Percentiles rank a stretch among this genome's conserved stretches.
Conservation (phyloP, 1,284 basidiomycete species). For the Ustilago sp. region DNA sequence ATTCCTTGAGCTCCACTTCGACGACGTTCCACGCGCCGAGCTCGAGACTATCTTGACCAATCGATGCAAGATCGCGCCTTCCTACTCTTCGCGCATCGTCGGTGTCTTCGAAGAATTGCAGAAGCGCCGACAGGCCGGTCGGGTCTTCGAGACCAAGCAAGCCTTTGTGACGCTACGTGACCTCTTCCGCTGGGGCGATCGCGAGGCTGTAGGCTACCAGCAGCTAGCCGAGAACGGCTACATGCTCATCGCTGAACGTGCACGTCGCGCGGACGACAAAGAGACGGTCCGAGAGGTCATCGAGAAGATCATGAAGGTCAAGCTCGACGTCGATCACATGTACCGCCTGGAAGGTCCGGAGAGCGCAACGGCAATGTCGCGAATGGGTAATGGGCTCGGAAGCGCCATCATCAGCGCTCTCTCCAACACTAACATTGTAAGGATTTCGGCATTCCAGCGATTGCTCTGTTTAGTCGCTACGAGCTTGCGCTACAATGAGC, state of each 20-base stretch:
- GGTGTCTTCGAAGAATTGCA: conserved; percentile 92
- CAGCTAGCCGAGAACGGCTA: conserved; percentile 96
- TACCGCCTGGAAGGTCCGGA: conserved; percentile 72
- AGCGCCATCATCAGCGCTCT: conserved; percentile 68
- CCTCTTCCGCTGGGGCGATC: conserved; percentile 94
- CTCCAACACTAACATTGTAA: conserved; percentile 75
- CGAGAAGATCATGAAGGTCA: conserved; percentile 88
- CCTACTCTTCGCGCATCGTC: conserved; percentile 90
- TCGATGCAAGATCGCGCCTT: conserved; percentile 65
- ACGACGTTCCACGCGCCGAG: conserved; percentile 94
- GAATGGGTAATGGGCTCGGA: conserved; percentile 49
- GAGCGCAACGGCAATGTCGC: conserved; percentile 40
- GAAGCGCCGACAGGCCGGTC: conserved; percentile 85
- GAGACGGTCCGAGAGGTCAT: conserved; percentile 90
- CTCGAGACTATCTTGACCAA: conserved; percentile 81
- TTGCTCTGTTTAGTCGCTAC: conserved; percentile 85
- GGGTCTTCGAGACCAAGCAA: conserved; percentile 97
- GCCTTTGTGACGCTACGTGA: conserved; percentile 97
- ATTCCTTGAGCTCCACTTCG: conserved; percentile 98
- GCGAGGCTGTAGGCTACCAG: conserved; percentile 85
- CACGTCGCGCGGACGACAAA: conserved; percentile 87
- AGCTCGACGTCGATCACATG: conserved; percentile 76
- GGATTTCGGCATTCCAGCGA: conserved; percentile 93
- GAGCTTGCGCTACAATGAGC: conserved; percentile 89
- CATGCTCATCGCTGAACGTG: conserved; percentile 95